Evolutionary conservation across 495 filamentous ascomycete species (phyloP).

Genomic region (Xylaria curta): DNA sequence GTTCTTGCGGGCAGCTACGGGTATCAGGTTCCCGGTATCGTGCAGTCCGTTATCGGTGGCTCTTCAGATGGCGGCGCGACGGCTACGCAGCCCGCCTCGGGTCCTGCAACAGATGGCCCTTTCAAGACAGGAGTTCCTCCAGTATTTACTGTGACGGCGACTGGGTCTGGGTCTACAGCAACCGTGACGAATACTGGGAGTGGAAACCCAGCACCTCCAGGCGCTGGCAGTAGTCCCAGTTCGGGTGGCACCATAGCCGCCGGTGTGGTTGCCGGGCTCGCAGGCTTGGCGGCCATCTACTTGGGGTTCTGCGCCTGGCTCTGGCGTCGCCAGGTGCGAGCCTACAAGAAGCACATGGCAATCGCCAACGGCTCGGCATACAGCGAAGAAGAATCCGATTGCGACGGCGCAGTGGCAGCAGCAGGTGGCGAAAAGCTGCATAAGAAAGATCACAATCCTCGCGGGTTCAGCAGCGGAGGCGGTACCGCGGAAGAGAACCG

Average conservation of each 20-base stretch:
- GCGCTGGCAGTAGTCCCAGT: slow-evolving; percentile 33
- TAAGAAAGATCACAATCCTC: slow-evolving; percentile 27
- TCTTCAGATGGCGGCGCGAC: slow-evolving; percentile 67
- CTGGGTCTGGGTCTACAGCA: slow-evolving; percentile 62
- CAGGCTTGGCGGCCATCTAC: slow-evolving; percentile 63
- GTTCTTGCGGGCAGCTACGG: slow-evolving; percentile 65
- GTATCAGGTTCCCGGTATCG: slow-evolving; percentile 66
- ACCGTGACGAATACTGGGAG: slow-evolving; percentile 52
- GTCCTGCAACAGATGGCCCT: slow-evolving; percentile 67
- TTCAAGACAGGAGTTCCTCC: slow-evolving; percentile 69
- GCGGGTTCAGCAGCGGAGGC: slow-evolving; percentile 33
- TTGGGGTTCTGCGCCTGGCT: slow-evolving; percentile 76
- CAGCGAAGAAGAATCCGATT: slow-evolving; percentile 26
- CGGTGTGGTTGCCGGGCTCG: slow-evolving; percentile 65
- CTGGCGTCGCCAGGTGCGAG: slow-evolving; percentile 66
- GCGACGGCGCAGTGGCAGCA: slow-evolving; percentile 26
- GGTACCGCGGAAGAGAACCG: neutral
- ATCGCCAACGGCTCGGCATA: slow-evolving; percentile 53
- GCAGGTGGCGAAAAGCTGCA: slow-evolving; percentile 38
- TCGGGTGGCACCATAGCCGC: slow-evolving; percentile 68
- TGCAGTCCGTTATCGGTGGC: slow-evolving; percentile 70
- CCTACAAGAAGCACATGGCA: slow-evolving; percentile 68
- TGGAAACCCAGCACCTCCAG: slow-evolving; percentile 22
- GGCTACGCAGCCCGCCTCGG: slow-evolving; percentile 66
- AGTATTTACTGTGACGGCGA: slow-evolving; percentile 67